phyloP scores from a whole-genome alignment of 495 filamentous ascomycete species.

The Talaromyces adpressus region DNA sequence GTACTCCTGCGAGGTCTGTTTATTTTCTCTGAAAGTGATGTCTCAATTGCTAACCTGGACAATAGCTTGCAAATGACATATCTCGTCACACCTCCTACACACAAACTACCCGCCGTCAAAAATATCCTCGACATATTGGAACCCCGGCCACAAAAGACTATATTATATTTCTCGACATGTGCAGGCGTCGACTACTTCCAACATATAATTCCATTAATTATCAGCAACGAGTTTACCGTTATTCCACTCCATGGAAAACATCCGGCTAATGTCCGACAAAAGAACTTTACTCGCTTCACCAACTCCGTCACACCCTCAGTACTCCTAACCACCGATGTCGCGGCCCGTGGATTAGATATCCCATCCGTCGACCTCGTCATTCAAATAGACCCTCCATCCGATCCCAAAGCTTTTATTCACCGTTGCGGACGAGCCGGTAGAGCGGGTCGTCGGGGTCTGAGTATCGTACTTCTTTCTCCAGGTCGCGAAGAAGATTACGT shows the following conservation, averaged over 20 bases:
- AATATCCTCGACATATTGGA: conserved; percentile 62
- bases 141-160: conserved; percentile 71
- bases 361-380: conserved; percentile 91
- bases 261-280: conserved; percentile 65
- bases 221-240: conserved; percentile 52
- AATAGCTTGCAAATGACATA: conserved; percentile 82
- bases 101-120: conserved; percentile 68
- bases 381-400: conserved; percentile 84
- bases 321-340: conserved; percentile 81
- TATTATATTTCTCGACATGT: conserved; percentile 91
- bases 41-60: conserved; percentile 7
- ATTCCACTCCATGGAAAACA: conserved; percentile 89
- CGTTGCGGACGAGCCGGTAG: conserved; percentile 88
- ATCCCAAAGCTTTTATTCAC: conserved; percentile 93
- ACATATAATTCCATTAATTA: conserved; percentile 61
- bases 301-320: conserved; percentile 60
- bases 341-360: conserved; percentile 85
- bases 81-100: conserved; percentile 60
- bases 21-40: neutral
- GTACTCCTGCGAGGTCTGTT: conserved; percentile 66
- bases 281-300: conserved; percentile 74
- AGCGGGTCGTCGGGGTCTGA: conserved; percentile 78
- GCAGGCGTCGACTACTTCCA: conserved; percentile 92
- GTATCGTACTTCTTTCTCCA: conserved; percentile 75
- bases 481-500: conserved; percentile 86